phyloP scores from a whole-genome alignment of 2,329 filamentous ascomycete species.

The Ophiostoma triangulosporum region DNA sequence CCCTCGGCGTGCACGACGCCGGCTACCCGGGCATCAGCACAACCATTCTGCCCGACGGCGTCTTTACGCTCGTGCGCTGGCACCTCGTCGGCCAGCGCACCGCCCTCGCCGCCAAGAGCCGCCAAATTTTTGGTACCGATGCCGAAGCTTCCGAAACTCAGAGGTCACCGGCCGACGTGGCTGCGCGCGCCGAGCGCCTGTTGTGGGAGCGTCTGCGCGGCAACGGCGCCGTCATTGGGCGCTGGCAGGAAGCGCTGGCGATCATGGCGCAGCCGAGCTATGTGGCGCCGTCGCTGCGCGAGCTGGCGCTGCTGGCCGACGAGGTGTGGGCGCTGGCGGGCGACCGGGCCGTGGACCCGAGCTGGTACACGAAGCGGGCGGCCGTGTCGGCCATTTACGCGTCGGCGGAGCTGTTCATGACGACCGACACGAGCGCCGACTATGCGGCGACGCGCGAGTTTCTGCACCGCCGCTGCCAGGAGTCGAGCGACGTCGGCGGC shows the following conservation, averaged over 20 bases:
- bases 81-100: constrained; percentile 57
- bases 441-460: constrained; percentile 70
- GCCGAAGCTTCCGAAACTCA: background rate
- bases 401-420: constrained; percentile 84
- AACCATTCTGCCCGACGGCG: constrained; percentile 65
- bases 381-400: constrained; percentile 48
- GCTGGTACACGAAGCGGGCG: constrained; percentile 65
- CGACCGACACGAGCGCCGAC: constrained; percentile 61
- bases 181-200: constrained; percentile 54
- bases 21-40: constrained; percentile 80
- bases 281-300: constrained; percentile 59
- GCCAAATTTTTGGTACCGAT: constrained; percentile 24
- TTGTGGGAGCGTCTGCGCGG: constrained; percentile 64
- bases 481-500: constrained; percentile 49
- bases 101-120: constrained; percentile 34
- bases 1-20: constrained; percentile 65
- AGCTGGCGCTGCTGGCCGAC: constrained; percentile 72
- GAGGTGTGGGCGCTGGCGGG: constrained; percentile 85
- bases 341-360: constrained; percentile 66
- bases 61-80: constrained; percentile 70
- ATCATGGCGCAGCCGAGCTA: constrained; percentile 79
- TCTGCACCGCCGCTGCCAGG: constrained; percentile 59
- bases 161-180: constrained; percentile 27
- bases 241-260: constrained; percentile 85
- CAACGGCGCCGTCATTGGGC: constrained; percentile 57